Base-by-base conservation (phyloP, 2,329 filamentous ascomycete species). In the Malbranchea zuffiana region DNA sequence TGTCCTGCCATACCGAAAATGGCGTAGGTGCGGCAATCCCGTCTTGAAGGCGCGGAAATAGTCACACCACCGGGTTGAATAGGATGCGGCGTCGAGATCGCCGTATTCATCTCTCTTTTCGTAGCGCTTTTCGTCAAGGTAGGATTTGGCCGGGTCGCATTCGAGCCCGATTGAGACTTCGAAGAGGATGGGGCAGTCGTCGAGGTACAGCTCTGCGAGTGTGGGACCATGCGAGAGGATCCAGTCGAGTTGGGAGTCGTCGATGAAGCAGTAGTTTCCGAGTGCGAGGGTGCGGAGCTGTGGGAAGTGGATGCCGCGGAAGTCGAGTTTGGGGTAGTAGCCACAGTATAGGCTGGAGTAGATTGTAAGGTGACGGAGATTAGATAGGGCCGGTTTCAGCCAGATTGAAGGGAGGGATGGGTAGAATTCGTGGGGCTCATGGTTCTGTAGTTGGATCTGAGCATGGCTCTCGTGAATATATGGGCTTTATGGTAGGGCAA, bases 241-340 rank as follows among this genome's bases (percentile, higher is more conserved):
- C 66, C 66, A 71, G 6, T 63, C 60, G 0, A 68, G 46, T 36
- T 71, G 66, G 53, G 58, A 62, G 13, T 67, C 57, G 21, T 67
- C 56, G 3, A 55, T 54, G 32, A 71, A 67, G 3, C 56, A 52
- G 13, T 59, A 64, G 1, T 59, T 60, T 0, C 63, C 62, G 0
- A 71, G 44, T 0, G 55, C 50, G 0, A 71, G 52, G 0, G 57
- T 51, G 20, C 55, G 54, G 3, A 70, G 56, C 0, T 53, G 47
- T 0, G 63, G 62, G 19, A 69, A 62, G n/a, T 44, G 39, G 44
- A 49, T 39, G 13, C 15, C 20, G 1, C 47, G 46, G 8, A 66
- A 53, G 19, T 66, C 55, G 26, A 62, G 50, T 13, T 53, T 52
- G 0, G 62, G 63, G 3, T 55, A 54, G 46, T 56, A 67, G 1